phyloP scores from a whole-genome alignment of 2,329 filamentous ascomycete genomes.

The Sclerotinia borealis region DNA sequence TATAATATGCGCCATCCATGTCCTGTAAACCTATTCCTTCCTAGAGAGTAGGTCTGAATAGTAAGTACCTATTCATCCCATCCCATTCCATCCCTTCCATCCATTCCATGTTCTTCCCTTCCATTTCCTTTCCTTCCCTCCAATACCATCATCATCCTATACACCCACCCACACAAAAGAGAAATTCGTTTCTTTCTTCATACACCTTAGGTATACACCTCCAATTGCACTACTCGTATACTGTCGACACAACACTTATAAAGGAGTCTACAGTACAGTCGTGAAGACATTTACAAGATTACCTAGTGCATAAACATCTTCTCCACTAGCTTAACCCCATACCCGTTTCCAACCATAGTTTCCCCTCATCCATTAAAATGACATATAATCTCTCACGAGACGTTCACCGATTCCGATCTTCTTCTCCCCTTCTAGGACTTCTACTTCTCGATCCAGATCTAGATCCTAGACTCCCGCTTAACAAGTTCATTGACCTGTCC shows the following conservation, averaged over 20 bases:
- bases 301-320: slow-evolving; percentile 11
- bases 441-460: slow-evolving; percentile 21
- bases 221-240: not conserved
- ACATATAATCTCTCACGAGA: not conserved
- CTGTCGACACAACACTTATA: not conserved
- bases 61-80: not conserved
- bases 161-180: slow-evolving; percentile 23
- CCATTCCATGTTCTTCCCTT: not conserved
- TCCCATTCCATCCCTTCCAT: not conserved
- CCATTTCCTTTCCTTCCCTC: not conserved
- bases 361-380: not conserved
- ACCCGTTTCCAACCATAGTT: not conserved
- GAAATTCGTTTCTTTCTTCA: not conserved
- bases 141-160: slow-evolving; percentile 14
- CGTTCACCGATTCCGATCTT: slow-evolving; percentile 24
- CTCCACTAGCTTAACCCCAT: not conserved
- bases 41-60: not conserved
- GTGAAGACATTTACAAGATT: slow-evolving; percentile 9
- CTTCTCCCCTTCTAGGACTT: slow-evolving; percentile 22
- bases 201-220: no score
- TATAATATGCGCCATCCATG: slow-evolving; percentile 28
- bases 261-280: not conserved
- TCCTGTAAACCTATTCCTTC: slow-evolving; percentile 14
- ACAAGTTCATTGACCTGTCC: slow-evolving; percentile 21
- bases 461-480: slow-evolving; percentile 24